Conservation (phyloP, 352 stramenopile species). For the Globisporangium cederbergense region DNA sequence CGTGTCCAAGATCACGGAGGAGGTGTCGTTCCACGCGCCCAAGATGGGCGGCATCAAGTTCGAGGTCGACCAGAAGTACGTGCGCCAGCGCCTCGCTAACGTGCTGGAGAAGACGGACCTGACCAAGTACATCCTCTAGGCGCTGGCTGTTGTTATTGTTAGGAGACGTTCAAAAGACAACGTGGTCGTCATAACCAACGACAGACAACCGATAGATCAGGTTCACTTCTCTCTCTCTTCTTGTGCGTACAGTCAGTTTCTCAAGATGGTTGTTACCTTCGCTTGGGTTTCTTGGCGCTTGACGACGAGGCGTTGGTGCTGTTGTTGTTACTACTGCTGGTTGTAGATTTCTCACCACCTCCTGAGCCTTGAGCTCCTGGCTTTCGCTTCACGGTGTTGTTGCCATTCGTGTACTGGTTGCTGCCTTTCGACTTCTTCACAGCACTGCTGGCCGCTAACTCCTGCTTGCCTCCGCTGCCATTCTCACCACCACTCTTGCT, state of each 20-base stretch:
- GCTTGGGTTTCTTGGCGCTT: slow-evolving; percentile 26
- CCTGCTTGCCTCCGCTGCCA: slow-evolving; percentile 10
- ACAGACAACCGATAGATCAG: neutral
- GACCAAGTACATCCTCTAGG: slow-evolving; percentile 97
- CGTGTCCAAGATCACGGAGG: slow-evolving; percentile 97
- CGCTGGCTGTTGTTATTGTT: neutral
- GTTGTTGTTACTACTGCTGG: neutral
- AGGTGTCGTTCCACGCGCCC: slow-evolving; percentile 96
- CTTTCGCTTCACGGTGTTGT: slow-evolving; percentile 20
- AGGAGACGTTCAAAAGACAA: neutral
- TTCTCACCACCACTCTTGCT: neutral
- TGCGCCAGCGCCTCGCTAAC: slow-evolving; percentile 91
- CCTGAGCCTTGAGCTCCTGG: slow-evolving; percentile 4
- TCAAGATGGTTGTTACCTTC: slow-evolving; percentile 14
- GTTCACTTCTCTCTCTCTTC: neutral
- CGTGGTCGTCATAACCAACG: neutral
- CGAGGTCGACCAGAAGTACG: slow-evolving; percentile 90
- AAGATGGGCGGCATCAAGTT: slow-evolving; percentile 86
- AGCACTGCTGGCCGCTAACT: neutral
- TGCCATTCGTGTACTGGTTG: slow-evolving; percentile 11
- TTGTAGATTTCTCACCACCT: slow-evolving; percentile 15
- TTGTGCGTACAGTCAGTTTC: neutral
- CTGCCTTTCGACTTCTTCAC: slow-evolving; percentile 16
- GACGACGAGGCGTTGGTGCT: neutral
- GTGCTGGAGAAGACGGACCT: slow-evolving; percentile 94